Percentiles rank a stretch among this genome's conserved stretches.
Conservation (phyloP, 2,329 filamentous ascomycete genomes). For the Zymoseptoria brevis region DNA sequence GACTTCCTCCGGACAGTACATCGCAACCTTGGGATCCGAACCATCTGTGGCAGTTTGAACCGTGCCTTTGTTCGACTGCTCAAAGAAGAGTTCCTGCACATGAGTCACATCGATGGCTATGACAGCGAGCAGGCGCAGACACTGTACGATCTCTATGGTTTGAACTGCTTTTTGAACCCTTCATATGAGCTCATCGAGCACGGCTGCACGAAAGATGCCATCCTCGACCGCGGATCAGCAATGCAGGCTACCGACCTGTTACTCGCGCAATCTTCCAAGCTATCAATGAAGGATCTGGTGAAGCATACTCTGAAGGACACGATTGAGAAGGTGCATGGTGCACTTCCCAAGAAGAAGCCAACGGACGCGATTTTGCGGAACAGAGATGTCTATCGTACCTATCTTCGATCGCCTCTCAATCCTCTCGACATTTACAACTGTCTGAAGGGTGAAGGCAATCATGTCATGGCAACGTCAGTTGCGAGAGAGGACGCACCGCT, state of each 20-base stretch:
- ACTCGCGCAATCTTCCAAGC: conserved; percentile 68
- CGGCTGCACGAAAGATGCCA: conserved; percentile 62
- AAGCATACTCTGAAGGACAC: conserved; percentile 85
- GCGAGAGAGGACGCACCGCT: conserved; percentile 57
- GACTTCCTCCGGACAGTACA: conserved; percentile 77
- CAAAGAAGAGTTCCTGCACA: conserved; percentile 72
- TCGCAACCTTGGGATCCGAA: conserved; percentile 72
- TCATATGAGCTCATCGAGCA: conserved; percentile 53
- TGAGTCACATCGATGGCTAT: conserved; percentile 70
- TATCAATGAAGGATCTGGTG: conserved; percentile 82
- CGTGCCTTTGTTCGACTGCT: conserved; percentile 85
- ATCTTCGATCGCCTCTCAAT: conserved; percentile 75
- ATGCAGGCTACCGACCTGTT: conserved; percentile 77
- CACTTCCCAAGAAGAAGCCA: conserved; percentile 68
- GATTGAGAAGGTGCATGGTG: conserved; percentile 87
- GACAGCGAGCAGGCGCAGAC: conserved; percentile 83
- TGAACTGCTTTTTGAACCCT: conserved; percentile 49
- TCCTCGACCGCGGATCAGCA: conserved; percentile 71
- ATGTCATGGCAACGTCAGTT: conserved; percentile 60
- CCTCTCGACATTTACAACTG: conserved; percentile 72
- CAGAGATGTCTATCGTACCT: conserved; percentile 70
- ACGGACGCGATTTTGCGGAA: conserved; percentile 81
- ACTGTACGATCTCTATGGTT: conserved; percentile 71
- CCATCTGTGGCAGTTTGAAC: conserved; percentile 75
- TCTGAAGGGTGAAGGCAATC: conserved; percentile 66